These are phyloP conservation scores for Fusarium xyrophilum DNA, from an alignment of 2,329 filamentous ascomycete genomes.

Conservation along the genomic window DNA sequence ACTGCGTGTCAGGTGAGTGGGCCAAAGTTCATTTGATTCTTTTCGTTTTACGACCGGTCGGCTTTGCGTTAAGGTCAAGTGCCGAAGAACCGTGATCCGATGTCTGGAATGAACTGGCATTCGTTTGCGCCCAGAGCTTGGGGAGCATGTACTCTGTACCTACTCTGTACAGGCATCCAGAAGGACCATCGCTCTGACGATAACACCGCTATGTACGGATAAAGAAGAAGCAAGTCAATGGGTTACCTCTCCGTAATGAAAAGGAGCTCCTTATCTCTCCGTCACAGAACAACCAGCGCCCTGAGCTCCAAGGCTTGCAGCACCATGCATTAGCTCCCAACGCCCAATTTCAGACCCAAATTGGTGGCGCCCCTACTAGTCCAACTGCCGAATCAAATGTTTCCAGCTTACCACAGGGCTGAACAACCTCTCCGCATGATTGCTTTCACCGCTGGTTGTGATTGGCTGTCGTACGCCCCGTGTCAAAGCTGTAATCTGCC, in stretches of 20 bases:
- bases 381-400: conserved; percentile 33
- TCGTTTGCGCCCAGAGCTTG: no score
- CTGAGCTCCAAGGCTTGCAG: background rate
- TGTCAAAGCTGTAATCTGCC: conserved; percentile 11
- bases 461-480: conserved; percentile 1
- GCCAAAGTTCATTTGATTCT: background rate
- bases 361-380: conserved; percentile 37
- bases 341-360: conserved; percentile 27
- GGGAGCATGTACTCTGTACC: background rate
- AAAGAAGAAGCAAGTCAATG: background rate
- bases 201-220: fast-evolving
- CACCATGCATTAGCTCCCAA: conserved; percentile 6
- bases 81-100: background rate
- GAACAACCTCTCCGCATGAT: conserved; percentile 18
- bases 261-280: background rate
- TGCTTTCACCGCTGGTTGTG: background rate
- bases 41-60: background rate
- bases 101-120: background rate
- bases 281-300: background rate
- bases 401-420: conserved; percentile 33
- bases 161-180: no score
- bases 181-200: fast-evolving
- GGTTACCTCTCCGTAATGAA: background rate
- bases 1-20: conserved; percentile 24
- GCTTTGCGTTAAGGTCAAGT: background rate